Evolutionary conservation across 345 rosid genomes (phyloP).

Genomic region (Kandelia obovata): DNA sequence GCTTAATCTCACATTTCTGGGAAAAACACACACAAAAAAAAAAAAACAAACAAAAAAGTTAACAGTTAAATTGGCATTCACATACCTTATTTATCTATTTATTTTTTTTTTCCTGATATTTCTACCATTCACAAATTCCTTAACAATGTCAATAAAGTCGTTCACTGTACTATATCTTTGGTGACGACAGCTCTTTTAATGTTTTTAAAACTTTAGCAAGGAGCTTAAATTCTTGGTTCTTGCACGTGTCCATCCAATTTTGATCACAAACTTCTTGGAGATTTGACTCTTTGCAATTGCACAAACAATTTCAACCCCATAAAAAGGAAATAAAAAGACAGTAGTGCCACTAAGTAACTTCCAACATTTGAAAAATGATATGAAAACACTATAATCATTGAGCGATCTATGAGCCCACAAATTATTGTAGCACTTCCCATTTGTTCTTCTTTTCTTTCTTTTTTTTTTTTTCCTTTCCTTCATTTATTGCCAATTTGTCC

Average conservation of each 20-base stretch:
- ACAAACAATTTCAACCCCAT: neutral
- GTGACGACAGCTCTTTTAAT: neutral
- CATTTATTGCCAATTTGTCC: neutral
- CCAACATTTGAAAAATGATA: neutral
- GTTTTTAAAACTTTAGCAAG: neutral
- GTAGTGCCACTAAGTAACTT: neutral
- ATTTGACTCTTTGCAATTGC: neutral
- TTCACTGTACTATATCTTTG: neutral
- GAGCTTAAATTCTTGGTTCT: neutral
- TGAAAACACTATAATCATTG: neutral
- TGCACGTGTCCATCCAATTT: slow-evolving; percentile 6
- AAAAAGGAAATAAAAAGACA: neutral
- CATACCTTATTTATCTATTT: no score
- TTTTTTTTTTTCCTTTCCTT: neutral
- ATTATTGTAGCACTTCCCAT: neutral
- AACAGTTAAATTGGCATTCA: no score
- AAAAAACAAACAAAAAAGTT: no score
- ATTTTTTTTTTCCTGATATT: neutral
- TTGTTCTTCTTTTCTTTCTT: neutral
- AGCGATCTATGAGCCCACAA: neutral
- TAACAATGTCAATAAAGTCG: slow-evolving; percentile 8
- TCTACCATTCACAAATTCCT: neutral
- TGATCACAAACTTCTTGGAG: slow-evolving; percentile 3
- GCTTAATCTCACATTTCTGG: no score
- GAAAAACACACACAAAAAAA: no score